Evolutionary conservation across 78 protist genomes (phyloP), one percentile per base, ranked within the genome.

Genomic region (Corallochytrium limacisporum): DNA sequence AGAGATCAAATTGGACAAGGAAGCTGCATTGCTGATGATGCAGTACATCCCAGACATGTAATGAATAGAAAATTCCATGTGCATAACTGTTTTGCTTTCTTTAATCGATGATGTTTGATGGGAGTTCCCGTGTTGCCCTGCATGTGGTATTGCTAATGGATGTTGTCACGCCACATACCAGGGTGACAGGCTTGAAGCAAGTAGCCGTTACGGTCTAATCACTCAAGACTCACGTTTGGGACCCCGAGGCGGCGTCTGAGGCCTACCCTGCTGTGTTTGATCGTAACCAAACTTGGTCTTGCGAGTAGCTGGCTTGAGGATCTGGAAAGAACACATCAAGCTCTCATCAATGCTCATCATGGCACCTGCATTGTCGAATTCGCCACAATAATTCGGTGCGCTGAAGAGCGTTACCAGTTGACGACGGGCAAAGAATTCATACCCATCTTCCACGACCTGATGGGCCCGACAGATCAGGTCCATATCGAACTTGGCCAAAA

Each of bases 331-430:
- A 74, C 98, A 94, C 95, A 95, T 87, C 49, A 97, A 79, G 2
- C 83, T 80, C 70, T 89, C 97, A 68, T 97, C 99, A 22, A 95
- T 95, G 61, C 85, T 78, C 98, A 97, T 94, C 93, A 97, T 90
- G 13, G 98, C 97, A 29, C 97, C 98, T 2, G 96, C 93, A 48
- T 88, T 88, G 78, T 93, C 96, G 70, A 91, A 95, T 75, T 97
- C 84, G 33, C 97, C 97, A 74, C 97, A 95, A 72, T 97, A 97
- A 79, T 94, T 92, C 24, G 98, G 96, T n/a, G 98, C 99, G 0
- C 90, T 75, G 74, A 97, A 97, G 38, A 94, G 26, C 6, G 99
- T 97, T 18, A 97, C 99, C 42, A 95, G 83, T 79, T 86, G 81
- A 22, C 99, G 72, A 75, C 87, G 78, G 1, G 97, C 99, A 50